Base-by-base conservation (phyloP, 2,329 filamentous ascomycete genomes). In the Trichoderma sp. region DNA sequence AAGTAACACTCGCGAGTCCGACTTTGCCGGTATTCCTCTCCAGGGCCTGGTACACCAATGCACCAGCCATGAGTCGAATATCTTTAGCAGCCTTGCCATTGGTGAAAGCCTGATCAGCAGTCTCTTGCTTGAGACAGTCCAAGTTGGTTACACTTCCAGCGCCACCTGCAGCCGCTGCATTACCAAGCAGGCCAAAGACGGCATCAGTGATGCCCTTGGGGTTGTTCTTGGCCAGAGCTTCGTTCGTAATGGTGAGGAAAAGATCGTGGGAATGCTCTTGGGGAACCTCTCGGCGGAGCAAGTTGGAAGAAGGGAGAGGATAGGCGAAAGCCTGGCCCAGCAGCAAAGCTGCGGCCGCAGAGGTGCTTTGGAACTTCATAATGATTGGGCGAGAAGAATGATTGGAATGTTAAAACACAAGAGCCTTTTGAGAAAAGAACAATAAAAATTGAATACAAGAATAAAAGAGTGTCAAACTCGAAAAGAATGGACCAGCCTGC, bases 401-500 rank as follows among this genome's bases (percentile, higher is more conserved):
- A 56, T 56, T 56, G 50, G 21, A 56, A 56, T 24, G 24, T 24
- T 12, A 24, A 56, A 56, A 24, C 11, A 24, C 11, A 14, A 56
- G 50, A 56, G 21, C 11, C n/a, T 56, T 56, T 56, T 3, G 16
- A 56, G 50, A 56, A 12, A 29, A 31, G 56, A 24, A 18, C 21
- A 16, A 29, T 45, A 45, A 66, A 45, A 4, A n/a, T 45, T 45
- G 35, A 41, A 45, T 29, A 35, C 35, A 66, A 29, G 2, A 66
- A 14, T 66, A 66, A 66, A 27, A 66, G 63, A 66, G 63, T 66
- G 14, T 66, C 63, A 66, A 66, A 66, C 63, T 66, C 63, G 21
- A 18, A 66, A 66, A 24, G 35, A 66, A 66, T 8, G 35, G 16
- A 66, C 63, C 63, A 66, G 63, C 63, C 63, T 66, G 63, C 63